These are phyloP conservation scores for Phytopythium boreale DNA, from an alignment of 352 stramenopile species.

Conservation along the genomic window DNA sequence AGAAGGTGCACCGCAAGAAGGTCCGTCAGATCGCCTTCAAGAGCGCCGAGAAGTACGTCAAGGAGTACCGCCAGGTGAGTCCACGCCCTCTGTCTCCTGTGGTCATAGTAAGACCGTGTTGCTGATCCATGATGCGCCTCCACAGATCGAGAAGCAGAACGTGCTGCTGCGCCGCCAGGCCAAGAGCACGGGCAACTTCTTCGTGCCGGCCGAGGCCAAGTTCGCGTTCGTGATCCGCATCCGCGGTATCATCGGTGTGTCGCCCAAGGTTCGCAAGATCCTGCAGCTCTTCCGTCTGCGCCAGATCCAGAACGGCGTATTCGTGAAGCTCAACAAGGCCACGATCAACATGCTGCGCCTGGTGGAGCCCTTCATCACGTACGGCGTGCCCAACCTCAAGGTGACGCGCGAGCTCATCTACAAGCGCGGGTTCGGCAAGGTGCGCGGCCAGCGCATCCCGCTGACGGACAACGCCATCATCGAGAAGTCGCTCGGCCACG, in stretches of 20 bases:
- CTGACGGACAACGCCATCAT: conserved; percentile 98
- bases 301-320: conserved; percentile 99
- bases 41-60: conserved; percentile 97
- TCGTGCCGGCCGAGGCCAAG: conserved; percentile 97
- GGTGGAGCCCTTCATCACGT: conserved; percentile 98
- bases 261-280: conserved; percentile 95
- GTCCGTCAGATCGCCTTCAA: conserved; percentile 91
- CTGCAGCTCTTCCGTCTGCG: conserved; percentile 99
- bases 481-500: conserved; percentile 92
- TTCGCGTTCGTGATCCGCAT: conserved; percentile 98
- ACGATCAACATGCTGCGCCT: conserved; percentile 99
- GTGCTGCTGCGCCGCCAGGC: conserved; percentile 95
- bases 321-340: conserved; percentile 99
- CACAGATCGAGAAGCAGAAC: conserved; percentile 89
- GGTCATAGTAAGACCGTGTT: not conserved
- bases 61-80: conserved; percentile 94
- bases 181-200: conserved; percentile 96
- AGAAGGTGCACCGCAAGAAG: conserved; percentile 86
- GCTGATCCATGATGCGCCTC: not conserved
- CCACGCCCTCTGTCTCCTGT: not conserved
- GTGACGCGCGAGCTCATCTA: conserved; percentile 98
- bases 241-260: conserved; percentile 97
- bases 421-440: conserved; percentile 99
- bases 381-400: conserved; percentile 98
- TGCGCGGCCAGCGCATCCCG: conserved; percentile 97